phyloP scores from a whole-genome alignment of 1,284 basidiomycete genomes.

The Rhodofomes roseus region DNA sequence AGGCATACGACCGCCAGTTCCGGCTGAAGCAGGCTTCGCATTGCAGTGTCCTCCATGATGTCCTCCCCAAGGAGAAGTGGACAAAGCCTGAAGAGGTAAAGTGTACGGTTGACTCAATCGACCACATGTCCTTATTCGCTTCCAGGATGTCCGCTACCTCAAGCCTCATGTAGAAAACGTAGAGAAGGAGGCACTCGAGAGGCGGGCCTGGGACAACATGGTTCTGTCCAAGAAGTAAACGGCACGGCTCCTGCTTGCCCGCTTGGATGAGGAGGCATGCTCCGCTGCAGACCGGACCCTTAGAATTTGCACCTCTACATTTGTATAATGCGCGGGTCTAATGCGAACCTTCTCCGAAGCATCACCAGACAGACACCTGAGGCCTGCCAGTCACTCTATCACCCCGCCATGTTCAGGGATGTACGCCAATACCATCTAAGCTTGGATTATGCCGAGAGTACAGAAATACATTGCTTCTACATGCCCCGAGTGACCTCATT shows the following conservation, averaged over 20 bases:
- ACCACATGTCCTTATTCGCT: background rate
- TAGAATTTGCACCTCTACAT: slow-evolving; percentile 1
- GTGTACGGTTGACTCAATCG: slow-evolving; percentile 18
- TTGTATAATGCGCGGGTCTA: background rate
- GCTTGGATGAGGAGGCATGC: background rate
- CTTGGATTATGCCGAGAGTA: background rate
- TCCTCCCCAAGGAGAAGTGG: slow-evolving; percentile 88
- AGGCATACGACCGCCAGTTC: slow-evolving; percentile 90
- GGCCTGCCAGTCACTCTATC: too few relatives aligned
- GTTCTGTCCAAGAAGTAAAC: slow-evolving; percentile 59
- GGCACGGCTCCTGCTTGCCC: background rate
- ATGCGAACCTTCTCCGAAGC: background rate
- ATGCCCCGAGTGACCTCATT: background rate
- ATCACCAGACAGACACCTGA: background rate
- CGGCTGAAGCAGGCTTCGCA: slow-evolving; percentile 87
- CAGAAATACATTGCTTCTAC: background rate
- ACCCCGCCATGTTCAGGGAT: background rate
- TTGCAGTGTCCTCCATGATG: slow-evolving; percentile 76
- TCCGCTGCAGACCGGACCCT: background rate
- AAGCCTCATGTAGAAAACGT: slow-evolving; percentile 78
- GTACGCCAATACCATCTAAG: background rate
- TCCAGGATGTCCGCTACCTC: slow-evolving; percentile 90
- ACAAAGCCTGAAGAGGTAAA: slow-evolving; percentile 73
- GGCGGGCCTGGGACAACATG: slow-evolving; percentile 81
- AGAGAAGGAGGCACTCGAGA: slow-evolving; percentile 76